phyloP scores from a whole-genome alignment of 371 early-diverging fungal genomes.

The Batkoa obscura region DNA sequence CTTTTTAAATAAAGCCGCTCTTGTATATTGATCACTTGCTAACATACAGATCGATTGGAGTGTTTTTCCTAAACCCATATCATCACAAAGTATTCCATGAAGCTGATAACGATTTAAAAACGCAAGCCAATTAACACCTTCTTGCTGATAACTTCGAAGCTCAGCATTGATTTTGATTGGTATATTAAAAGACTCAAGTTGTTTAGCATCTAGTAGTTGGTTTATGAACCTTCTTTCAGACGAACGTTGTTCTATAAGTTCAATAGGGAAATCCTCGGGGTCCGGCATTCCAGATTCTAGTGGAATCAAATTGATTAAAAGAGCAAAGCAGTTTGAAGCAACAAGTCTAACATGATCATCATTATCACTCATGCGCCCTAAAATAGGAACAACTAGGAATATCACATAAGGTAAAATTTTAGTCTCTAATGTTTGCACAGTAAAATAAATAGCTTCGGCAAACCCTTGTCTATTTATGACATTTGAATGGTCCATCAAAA shows the following conservation, averaged over 20 bases:
- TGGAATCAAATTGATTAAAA: constrained; percentile 83
- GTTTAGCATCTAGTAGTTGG: constrained; percentile 75
- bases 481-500: constrained; percentile 49
- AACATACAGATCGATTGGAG: constrained; percentile 93
- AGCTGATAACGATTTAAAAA: constrained; percentile 88
- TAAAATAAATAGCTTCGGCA: constrained; percentile 46
- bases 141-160: constrained; percentile 87
- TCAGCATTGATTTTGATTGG: constrained; percentile 84
- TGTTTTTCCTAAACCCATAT: constrained; percentile 98
- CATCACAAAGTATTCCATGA: constrained; percentile 97
- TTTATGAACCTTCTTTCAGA: constrained; percentile 78
- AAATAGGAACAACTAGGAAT: constrained; percentile 87
- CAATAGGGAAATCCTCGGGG: constrained; percentile 64
- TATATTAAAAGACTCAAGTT: constrained; percentile 67
- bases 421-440: constrained; percentile 44
- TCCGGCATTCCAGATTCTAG: constrained; percentile 77
- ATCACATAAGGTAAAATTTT: constrained; percentile 82
- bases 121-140: constrained; percentile 96
- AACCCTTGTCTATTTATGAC: constrained; percentile 69
- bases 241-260: constrained; percentile 53
- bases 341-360: constrained; percentile 75
- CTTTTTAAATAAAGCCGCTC: constrained; percentile 31
- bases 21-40: constrained; percentile 66
- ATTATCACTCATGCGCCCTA: constrained; percentile 93
- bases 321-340: constrained; percentile 83